These are phyloP conservation scores for Funneliformis mosseae DNA, from an alignment of 192 early-diverging fungal genomes.

Conservation along the genomic window DNA sequence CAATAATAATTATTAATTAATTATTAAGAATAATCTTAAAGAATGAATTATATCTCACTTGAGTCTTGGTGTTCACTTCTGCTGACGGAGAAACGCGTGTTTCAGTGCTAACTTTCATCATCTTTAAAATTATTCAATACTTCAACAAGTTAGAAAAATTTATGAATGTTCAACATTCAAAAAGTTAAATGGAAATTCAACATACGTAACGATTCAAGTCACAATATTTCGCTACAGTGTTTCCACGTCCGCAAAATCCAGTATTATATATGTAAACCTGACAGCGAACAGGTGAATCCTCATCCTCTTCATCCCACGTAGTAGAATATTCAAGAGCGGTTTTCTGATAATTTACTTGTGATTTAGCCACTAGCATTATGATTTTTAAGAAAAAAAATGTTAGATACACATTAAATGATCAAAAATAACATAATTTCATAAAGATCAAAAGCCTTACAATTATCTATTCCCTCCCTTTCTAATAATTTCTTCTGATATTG, in stretches of 20 bases:
- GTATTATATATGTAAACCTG: conserved; percentile 64
- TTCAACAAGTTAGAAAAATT: not conserved
- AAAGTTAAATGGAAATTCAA: conserved; percentile 11
- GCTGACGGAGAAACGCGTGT: conserved; percentile 70
- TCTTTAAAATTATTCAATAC: conserved; percentile 39
- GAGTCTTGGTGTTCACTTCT: conserved; percentile 62
- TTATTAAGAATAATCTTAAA: no score
- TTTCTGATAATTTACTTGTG: conserved; percentile 41
- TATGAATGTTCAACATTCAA: not conserved
- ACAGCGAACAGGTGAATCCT: conserved; percentile 49
- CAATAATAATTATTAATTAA: no score
- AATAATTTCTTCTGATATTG: conserved; percentile 78
- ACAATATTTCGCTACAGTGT: conserved; percentile 79
- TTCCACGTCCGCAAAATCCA: conserved; percentile 81
- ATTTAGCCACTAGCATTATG: conserved; percentile 21
- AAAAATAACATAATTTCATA: no score
- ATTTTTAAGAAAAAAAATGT: not conserved
- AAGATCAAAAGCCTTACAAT: conserved; percentile 47
- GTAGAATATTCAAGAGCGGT: conserved; percentile 43
- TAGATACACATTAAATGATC: no score
- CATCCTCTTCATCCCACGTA: conserved; percentile 43
- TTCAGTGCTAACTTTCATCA: conserved; percentile 45
- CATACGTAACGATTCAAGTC: conserved; percentile 85
- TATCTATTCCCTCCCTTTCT: conserved; percentile 64
- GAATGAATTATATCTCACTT: not conserved